These are phyloP conservation scores for Trichomonascaceae sp. DNA, from an alignment of 1,139 yeast genomes.

Conservation along the genomic window DNA sequence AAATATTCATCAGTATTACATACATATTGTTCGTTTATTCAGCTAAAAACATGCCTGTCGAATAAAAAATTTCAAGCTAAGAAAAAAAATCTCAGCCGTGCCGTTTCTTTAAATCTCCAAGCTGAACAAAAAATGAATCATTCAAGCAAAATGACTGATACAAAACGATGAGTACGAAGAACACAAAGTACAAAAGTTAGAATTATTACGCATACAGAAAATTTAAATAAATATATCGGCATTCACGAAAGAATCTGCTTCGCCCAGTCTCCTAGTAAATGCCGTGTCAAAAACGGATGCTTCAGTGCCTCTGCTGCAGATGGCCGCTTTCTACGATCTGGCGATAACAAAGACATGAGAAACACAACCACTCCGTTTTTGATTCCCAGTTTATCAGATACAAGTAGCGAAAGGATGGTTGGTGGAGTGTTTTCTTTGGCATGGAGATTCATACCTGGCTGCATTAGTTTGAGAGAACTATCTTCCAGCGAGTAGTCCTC, in stretches of 20 bases:
- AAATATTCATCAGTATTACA: neutral
- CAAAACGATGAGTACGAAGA: too few species aligned
- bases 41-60: neutral
- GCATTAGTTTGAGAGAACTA: slow-evolving; percentile 2
- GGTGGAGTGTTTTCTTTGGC: slow-evolving; percentile 8
- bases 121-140: too few species aligned
- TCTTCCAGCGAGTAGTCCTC: slow-evolving; percentile 4
- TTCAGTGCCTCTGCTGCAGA: slow-evolving; percentile 67
- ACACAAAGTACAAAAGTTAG: neutral
- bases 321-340: slow-evolving; percentile 75
- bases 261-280: slow-evolving; percentile 7
- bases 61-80: neutral
- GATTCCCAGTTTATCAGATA: slow-evolving; percentile 5
- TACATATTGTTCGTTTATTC: neutral
- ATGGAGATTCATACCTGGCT: slow-evolving; percentile 3
- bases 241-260: neutral
- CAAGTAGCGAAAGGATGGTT: neutral
- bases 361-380: slow-evolving; percentile 21
- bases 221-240: neutral
- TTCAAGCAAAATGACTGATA: neutral
- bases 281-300: slow-evolving; percentile 39
- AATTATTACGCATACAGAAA: neutral
- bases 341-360: slow-evolving; percentile 42
- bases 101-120: neutral
- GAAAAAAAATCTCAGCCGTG: neutral